Conservation (phyloP, 2,329 filamentous ascomycete species). For the Hortaea sp. region DNA sequence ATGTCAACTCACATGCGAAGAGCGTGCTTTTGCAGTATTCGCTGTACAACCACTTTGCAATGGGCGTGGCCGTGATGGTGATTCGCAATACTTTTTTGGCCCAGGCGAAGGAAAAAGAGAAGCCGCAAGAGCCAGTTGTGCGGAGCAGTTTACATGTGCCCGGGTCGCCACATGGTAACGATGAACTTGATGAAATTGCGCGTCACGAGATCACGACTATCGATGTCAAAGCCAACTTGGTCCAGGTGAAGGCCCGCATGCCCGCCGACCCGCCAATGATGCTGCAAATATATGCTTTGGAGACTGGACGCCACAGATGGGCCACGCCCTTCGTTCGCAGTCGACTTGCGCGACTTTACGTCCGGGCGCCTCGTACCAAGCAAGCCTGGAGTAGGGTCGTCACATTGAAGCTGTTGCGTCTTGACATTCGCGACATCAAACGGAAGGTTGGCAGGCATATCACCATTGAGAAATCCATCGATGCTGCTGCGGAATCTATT, state of each 20-base stretch:
- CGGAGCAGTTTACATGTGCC: conserved; percentile 15
- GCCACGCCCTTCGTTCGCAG: conserved; percentile 70
- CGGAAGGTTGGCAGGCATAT: conserved; percentile 48
- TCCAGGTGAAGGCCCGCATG: conserved; percentile 84
- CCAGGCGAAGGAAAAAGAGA: conserved; percentile 8
- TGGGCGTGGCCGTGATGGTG: conserved; percentile 71
- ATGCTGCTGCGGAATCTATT: conserved; percentile 75
- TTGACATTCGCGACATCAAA: conserved; percentile 70
- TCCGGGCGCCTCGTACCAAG: conserved; percentile 73
- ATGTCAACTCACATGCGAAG: conserved; percentile 71
- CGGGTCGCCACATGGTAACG: conserved; percentile 5
- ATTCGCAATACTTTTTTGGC: conserved; percentile 41
- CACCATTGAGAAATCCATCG: conserved; percentile 69
- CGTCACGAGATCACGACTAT: conserved; percentile 62
- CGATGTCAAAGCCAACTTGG: conserved; percentile 68
- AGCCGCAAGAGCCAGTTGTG: conserved; percentile 7
- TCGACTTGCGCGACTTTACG: conserved; percentile 73
- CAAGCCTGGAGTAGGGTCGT: conserved; percentile 78
- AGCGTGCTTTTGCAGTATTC: conserved; percentile 82
- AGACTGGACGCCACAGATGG: conserved; percentile 79
- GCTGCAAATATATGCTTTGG: conserved; percentile 75
- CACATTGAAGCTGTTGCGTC: conserved; percentile 68
- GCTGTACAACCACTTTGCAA: conserved; percentile 82
- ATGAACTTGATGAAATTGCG: conserved; percentile 19
- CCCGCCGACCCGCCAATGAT: conserved; percentile 84